These are phyloP conservation scores for Penicillium vulpinum DNA, from an alignment of 2,329 filamentous ascomycete species.

Conservation along the genomic window DNA sequence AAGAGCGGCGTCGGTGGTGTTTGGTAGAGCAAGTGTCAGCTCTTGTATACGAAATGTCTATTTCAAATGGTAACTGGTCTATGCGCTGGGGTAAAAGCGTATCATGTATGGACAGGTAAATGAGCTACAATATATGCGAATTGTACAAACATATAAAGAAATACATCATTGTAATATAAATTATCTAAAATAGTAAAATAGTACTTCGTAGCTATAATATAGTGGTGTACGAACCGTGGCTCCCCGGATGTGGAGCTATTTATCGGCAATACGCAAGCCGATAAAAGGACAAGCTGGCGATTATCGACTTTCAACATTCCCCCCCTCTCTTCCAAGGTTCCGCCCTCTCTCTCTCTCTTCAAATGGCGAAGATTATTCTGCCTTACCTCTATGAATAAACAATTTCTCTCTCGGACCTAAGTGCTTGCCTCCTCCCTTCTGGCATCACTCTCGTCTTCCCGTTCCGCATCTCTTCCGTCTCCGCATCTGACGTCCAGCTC, in stretches of 20 bases:
- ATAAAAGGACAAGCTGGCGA: slow-evolving; percentile 31
- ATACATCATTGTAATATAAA: neutral
- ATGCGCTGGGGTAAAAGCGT: neutral
- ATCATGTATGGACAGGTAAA: neutral
- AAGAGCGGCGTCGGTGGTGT: neutral
- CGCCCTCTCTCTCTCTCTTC: neutral
- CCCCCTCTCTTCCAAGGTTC: slow-evolving; percentile 5
- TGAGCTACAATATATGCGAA: neutral
- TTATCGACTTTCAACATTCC: slow-evolving; percentile 11
- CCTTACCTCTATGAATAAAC: slow-evolving; percentile 3
- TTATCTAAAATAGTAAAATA: neutral
- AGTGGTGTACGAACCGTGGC: slow-evolving; percentile 2
- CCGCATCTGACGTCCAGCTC: slow-evolving; percentile 4
- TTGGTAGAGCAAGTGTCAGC: too few relatives aligned
- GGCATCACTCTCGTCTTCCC: slow-evolving; percentile 14
- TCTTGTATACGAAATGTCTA: neutral
- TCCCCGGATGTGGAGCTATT: slow-evolving; percentile 15
- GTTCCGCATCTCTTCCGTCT: slow-evolving; percentile 9
- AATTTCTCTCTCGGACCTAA: slow-evolving; percentile 4
- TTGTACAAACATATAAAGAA: neutral
- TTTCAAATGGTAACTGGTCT: neutral
- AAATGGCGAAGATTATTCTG: neutral
- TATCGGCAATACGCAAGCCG: slow-evolving; percentile 17
- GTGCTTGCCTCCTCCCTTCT: slow-evolving; percentile 13
- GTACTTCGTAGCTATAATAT: neutral